Conservation (phyloP, 257 asterid species). For the Henckelia pumila region DNA sequence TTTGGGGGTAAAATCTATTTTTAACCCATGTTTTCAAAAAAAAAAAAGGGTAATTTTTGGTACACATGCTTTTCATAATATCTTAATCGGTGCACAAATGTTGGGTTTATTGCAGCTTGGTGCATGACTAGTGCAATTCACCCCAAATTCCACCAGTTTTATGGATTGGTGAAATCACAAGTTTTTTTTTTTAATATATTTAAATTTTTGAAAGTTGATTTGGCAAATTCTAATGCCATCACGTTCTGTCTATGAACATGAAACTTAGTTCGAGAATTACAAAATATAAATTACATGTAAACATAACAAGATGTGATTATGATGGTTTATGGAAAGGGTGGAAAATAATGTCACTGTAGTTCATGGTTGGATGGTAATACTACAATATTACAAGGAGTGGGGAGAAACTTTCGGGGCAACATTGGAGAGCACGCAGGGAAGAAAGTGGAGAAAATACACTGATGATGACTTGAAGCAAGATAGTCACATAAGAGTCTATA, state of each 20-base stretch:
- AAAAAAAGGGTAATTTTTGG: neutral
- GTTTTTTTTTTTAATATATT: too few species aligned
- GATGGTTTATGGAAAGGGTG: neutral
- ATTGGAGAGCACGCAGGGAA: neutral
- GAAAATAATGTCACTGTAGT: neutral
- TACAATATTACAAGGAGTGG: neutral
- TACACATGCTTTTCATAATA: neutral
- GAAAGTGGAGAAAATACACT: slow-evolving; percentile 15
- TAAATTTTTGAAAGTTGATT: neutral
- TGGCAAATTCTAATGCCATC: neutral
- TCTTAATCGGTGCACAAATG: neutral
- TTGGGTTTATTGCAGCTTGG: neutral
- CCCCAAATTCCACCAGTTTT: neutral
- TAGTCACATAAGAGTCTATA: neutral
- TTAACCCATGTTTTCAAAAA: neutral
- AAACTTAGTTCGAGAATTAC: neutral
- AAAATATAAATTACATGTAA: neutral
- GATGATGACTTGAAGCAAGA: neutral
- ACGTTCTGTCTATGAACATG: neutral
- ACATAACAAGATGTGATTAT: neutral
- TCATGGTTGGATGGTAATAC: neutral
- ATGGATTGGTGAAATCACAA: neutral
- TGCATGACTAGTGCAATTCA: neutral
- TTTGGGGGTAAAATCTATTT: slow-evolving; percentile 6
- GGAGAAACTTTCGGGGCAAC: neutral